These are phyloP conservation scores for Aspergillus wentii DNA, from an alignment of 495 filamentous ascomycete species.

Conservation along the genomic window DNA sequence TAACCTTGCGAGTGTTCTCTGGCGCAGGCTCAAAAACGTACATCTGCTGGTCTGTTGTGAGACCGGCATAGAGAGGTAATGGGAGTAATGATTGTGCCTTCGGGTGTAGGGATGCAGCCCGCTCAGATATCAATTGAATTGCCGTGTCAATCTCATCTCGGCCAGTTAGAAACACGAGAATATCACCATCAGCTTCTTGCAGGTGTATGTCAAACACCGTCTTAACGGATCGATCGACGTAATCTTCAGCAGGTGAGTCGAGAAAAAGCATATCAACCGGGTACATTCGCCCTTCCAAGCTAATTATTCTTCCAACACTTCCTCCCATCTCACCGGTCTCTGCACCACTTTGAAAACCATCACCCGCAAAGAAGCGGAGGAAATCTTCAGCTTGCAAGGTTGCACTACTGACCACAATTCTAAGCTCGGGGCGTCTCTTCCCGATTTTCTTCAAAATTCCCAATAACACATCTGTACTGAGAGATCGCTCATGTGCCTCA, in stretches of 20 bases:
- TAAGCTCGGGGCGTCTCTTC: constrained; percentile 73
- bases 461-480: constrained; percentile 90
- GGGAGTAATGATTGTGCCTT: constrained; percentile 66
- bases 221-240: constrained; percentile 79
- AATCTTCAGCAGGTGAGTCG: constrained; percentile 76
- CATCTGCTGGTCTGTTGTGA: constrained; percentile 86
- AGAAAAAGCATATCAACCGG: constrained; percentile 88
- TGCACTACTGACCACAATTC: constrained; percentile 90
- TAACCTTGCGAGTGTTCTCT: constrained; percentile 82
- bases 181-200: constrained; percentile 81
- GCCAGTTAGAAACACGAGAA: constrained; percentile 88
- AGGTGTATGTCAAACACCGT: constrained; percentile 91
- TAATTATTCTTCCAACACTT: constrained; percentile 69
- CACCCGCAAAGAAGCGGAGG: constrained; percentile 69
- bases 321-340: constrained; percentile 36
- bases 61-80: constrained; percentile 82
- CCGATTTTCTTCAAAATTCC: constrained; percentile 93
- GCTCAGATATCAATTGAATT: constrained; percentile 73
- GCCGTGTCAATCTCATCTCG: constrained; percentile 88
- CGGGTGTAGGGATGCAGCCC: constrained; percentile 66
- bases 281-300: constrained; percentile 85
- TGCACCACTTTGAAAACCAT: constrained; percentile 31
- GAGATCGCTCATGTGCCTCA: constrained; percentile 92
- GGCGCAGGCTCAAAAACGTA: constrained; percentile 87
- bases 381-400: constrained; percentile 92